Evolutionary conservation across 768 basidiomycete genomes (phyloP).

Genomic region (Trametes gibbosa): DNA sequence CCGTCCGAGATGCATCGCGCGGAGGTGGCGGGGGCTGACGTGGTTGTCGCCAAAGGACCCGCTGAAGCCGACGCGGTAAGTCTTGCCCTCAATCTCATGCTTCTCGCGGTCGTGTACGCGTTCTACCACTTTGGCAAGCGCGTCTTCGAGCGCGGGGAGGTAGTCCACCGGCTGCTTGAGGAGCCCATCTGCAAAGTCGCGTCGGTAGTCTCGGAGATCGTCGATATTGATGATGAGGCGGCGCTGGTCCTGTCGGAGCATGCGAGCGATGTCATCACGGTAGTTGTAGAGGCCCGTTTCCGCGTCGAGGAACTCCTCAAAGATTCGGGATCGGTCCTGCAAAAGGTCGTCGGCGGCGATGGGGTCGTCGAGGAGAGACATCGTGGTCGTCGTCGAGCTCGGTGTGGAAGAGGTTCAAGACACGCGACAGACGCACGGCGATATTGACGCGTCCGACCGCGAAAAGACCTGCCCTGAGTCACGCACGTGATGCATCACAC

Average conservation of each 20-base stretch:
- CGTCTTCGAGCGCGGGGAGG: slow-evolving; percentile 87
- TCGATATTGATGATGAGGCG: slow-evolving; percentile 95
- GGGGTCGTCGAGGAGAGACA: slow-evolving; percentile 50
- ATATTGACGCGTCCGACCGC: slow-evolving; percentile 21
- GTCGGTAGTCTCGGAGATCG: slow-evolving; percentile 89
- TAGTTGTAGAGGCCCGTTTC: slow-evolving; percentile 74
- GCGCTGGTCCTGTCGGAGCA: slow-evolving; percentile 80
- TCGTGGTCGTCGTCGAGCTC: slow-evolving; percentile 14
- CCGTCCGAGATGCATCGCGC: slow-evolving; percentile 84
- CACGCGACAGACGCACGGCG: slow-evolving; percentile 21
- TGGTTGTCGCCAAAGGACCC: slow-evolving; percentile 99
- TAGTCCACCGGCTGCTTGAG: slow-evolving; percentile 86
- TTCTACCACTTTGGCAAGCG: slow-evolving; percentile 69
- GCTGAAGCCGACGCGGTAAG: slow-evolving; percentile 85
- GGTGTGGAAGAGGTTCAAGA: slow-evolving; percentile 3
- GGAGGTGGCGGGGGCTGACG: slow-evolving; percentile 90
- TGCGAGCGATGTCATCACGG: slow-evolving; percentile 75
- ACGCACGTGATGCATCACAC: background rate
- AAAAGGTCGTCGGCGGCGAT: slow-evolving; percentile 66
- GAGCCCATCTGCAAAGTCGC: slow-evolving; percentile 84
- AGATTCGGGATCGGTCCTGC: slow-evolving; percentile 72
- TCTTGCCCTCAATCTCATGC: slow-evolving; percentile 76
- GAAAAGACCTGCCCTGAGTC: slow-evolving; percentile 36
- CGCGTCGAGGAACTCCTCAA: slow-evolving; percentile 79
- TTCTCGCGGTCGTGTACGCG: slow-evolving; percentile 75